phyloP scores from a whole-genome alignment of 2,329 filamentous ascomycete species.

The Aspergillus viridinutans region DNA sequence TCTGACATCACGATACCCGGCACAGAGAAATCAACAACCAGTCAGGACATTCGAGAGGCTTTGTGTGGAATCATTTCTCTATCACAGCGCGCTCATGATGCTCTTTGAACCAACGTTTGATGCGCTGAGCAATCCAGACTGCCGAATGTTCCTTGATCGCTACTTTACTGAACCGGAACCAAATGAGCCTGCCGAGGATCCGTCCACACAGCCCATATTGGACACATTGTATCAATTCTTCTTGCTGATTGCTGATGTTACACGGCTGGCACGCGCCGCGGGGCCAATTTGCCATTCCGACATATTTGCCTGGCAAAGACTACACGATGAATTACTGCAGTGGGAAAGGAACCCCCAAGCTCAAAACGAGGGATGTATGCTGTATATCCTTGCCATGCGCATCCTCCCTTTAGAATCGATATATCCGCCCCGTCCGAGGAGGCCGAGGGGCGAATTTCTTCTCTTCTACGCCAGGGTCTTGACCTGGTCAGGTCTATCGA shows the following conservation, averaged over 20 bases:
- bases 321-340: too few relatives aligned
- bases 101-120: constrained; percentile 15
- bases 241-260: constrained; percentile 11
- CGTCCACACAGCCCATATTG: constrained; percentile 10
- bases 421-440: too few relatives aligned
- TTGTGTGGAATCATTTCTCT: constrained; percentile 16
- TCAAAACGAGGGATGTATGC: too few relatives aligned
- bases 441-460: too few relatives aligned
- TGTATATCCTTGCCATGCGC: too few relatives aligned
- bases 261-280: constrained; percentile 6
- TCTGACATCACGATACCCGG: constrained; percentile 6
- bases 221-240: constrained; percentile 12
- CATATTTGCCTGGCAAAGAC: too few relatives aligned
- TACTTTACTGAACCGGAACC: constrained; percentile 6
- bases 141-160: neutral
- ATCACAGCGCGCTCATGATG: constrained; percentile 15
- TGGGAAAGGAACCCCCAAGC: too few relatives aligned
- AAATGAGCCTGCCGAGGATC: neutral
- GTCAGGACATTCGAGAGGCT: constrained; percentile 13
- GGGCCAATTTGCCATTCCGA: too few relatives aligned
- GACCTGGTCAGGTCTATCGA: too few relatives aligned
- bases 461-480: too few relatives aligned
- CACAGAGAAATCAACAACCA: constrained; percentile 2
- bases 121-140: neutral
- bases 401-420: too few relatives aligned